phyloP scores from a whole-genome alignment of 83 land plant genomes.

The Thuja plicata region DNA sequence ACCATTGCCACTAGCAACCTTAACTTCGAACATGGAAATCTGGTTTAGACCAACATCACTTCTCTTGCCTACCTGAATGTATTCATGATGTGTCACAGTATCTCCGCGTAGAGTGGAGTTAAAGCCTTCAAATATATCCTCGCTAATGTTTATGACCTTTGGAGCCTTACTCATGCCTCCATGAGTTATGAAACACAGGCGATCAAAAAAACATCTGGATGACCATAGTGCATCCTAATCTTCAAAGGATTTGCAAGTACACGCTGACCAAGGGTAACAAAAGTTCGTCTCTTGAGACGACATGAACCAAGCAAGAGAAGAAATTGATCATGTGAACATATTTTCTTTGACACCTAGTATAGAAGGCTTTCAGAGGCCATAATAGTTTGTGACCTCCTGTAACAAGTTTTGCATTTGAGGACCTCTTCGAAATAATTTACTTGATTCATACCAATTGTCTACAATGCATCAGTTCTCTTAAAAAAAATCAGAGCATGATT shows the following conservation, averaged over 20 bases:
- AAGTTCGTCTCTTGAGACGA: slow-evolving; percentile 52
- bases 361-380: slow-evolving; percentile 41
- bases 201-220: slow-evolving; percentile 91
- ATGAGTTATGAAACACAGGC: slow-evolving; percentile 77
- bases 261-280: slow-evolving; percentile 60
- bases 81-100: slow-evolving; percentile 85
- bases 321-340: slow-evolving; percentile 37
- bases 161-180: slow-evolving; percentile 95
- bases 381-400: slow-evolving; percentile 51
- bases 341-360: slow-evolving; percentile 58
- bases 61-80: slow-evolving; percentile 84
- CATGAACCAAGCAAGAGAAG: slow-evolving; percentile 65
- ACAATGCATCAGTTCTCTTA: slow-evolving; percentile 69
- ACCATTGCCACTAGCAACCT: slow-evolving; percentile 84
- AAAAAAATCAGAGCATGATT: slow-evolving; percentile 70
- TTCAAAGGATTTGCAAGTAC: slow-evolving; percentile 63
- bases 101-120: slow-evolving; percentile 74
- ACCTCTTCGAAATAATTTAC: slow-evolving; percentile 82
- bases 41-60: slow-evolving; percentile 88
- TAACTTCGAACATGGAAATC: slow-evolving; percentile 78
- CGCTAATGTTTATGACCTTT: slow-evolving; percentile 83
- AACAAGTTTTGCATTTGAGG: slow-evolving; percentile 73
- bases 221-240: slow-evolving; percentile 94
- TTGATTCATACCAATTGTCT: slow-evolving; percentile 82
- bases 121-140: slow-evolving; percentile 61